Evolutionary conservation across 805 yeast genomes (phyloP), one percentile per base, ranked within the genome.

Genomic region (Jamesozyma hellenica): DNA sequence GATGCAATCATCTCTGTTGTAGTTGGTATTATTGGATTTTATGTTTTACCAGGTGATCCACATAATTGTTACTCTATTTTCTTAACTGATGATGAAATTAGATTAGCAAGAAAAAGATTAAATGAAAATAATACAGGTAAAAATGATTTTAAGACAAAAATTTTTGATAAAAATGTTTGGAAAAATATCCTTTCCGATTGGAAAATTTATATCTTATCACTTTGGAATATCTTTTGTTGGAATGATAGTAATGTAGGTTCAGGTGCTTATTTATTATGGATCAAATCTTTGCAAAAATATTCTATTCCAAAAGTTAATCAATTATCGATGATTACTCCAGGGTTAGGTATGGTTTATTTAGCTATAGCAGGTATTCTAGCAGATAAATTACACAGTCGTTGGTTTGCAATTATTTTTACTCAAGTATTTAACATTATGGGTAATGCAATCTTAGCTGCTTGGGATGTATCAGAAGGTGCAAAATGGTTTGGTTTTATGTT

Each of bases 41-140:
- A 71, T 51, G 47, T 66, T 49, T 60, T 77, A 44, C 87, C 86
- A 9, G 86, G 85, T 36, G 79, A 82, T 15, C 85, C 86, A 5
- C 60, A 67, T 37, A 65, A 68, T 34, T 70, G 78, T 51, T 70
- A 72, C 40, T 71, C 77, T 3, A 55, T 70, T 17, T 74, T 67
- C 49, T 54, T 77, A 19, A 66, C 75, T 0, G 79, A 75, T 45
- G 76, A 73, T 32, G 82, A 77, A 43, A 72, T 74, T 34, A 61
- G 68, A 45, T 55, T 76, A 27, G 74, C 78, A 2, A 64, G 79
- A 42, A 55, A 52, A 32, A 57, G 76, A 45, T 53, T 71, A 48
- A 49, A 50, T 12, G 53, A 61, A 28, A 57, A 59, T 40, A 64
- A 67, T 27, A 55, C 61, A 1, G 62, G 55, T 7, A 53, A 51